Base-by-base conservation (phyloP, 169 alveolate genomes). In the Plasmodium vinckei region DNA sequence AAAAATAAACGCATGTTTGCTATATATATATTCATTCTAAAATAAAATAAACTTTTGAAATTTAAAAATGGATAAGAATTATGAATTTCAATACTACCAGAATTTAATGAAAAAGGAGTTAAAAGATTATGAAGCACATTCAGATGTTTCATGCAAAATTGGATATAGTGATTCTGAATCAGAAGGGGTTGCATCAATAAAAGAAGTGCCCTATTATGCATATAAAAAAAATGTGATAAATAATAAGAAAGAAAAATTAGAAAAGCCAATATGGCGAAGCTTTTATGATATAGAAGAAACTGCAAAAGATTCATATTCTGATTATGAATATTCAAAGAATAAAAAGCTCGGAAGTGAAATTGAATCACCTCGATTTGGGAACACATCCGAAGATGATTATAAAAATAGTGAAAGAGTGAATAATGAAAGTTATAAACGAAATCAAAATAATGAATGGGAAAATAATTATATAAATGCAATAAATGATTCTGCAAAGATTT, bases 91-190 rank as follows among this genome's bases (percentile, higher is more conserved):
- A 49, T 65, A 21, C 21, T 79, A 79, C 49, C 63, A 57, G 21
- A 68, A 56, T 33, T 15, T 47, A 23, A 67, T 60, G 70, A 49
- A 67, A 67, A 59, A 60, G 59, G 70, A 75, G 68, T 17, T 68
- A 46, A 79, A 70, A 60, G 79, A 54, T 6, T 79, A 79, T 57
- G 72, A 79, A 79, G 46, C 89, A 44, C 79, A 79, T 47, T 79
- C 89, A 15, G 89, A 79, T 23, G 17, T 79, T 23, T 79, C 89
- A 1, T 79, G 89, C 47, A 79, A 79, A 79, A 79, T 79, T 23
- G 89, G 89, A 5, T 79, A 79, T 27, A 79, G 72, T 17, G 89
- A 79, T 54, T 79, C 89, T n/a, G 89, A 79, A 79, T 79, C 89
- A 46, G 89, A 79, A 56, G 89, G 89, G 25, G 89, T 79, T 9